Percentiles rank a stretch among this genome's conserved stretches.
phyloP scores from a whole-genome alignment of 495 filamentous ascomycete genomes.

The Aspergillus saccharolyticus region DNA sequence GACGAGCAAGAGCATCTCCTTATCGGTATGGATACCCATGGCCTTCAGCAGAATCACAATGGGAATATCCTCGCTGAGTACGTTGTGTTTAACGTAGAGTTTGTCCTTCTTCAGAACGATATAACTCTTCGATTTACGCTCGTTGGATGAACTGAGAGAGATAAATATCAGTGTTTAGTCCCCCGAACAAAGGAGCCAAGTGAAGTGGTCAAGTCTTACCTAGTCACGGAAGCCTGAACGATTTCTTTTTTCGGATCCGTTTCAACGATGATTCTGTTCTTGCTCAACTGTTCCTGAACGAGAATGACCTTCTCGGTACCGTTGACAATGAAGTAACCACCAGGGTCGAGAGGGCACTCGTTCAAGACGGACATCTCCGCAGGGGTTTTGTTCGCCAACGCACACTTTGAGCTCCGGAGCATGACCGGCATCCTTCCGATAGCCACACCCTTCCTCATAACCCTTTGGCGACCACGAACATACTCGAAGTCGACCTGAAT shows the following conservation, averaged over 20 bases:
- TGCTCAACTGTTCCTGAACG: conserved; percentile 96
- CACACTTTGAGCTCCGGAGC: conserved; percentile 91
- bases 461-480: conserved; percentile 64
- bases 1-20: conserved; percentile 85
- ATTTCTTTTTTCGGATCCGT: conserved; percentile 82
- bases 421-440: conserved; percentile 94
- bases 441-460: conserved; percentile 62
- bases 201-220: conserved; percentile 29
- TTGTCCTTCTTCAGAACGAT: conserved; percentile 87
- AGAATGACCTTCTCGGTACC: conserved; percentile 98
- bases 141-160: conserved; percentile 75
- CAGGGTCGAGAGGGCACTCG: conserved; percentile 93
- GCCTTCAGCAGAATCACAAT: conserved; percentile 90
- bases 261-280: conserved; percentile 97
- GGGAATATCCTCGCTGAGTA: conserved; percentile 84
- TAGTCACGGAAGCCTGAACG: conserved; percentile 93
- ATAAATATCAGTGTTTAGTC: conserved; percentile 5
- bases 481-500: conserved; percentile 88
- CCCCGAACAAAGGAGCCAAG: background rate
- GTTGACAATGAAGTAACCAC: conserved; percentile 96
- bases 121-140: conserved; percentile 95
- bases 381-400: conserved; percentile 72
- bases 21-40: conserved; percentile 87
- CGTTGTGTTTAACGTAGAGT: conserved; percentile 86
- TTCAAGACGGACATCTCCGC: conserved; percentile 79